Evolutionary conservation across 2,329 filamentous ascomycete genomes (phyloP), one percentile per base, ranked within the genome.

Genomic region (Trichoderma brevicompactum): DNA sequence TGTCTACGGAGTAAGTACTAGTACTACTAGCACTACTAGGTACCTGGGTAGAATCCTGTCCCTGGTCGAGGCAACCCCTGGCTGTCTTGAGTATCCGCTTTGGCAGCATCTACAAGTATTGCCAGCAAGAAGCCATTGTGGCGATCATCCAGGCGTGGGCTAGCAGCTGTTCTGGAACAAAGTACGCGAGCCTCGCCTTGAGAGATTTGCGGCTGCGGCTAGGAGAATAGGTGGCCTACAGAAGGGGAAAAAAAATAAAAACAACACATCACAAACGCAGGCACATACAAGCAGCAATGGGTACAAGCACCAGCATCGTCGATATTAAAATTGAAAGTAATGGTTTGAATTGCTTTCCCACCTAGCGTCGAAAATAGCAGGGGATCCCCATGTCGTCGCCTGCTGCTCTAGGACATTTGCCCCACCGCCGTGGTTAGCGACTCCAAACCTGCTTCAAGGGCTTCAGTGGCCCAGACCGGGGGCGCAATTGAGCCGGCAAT

Each of bases 401-500:
- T 55, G 32, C 50, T 55, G 23, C 59, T 60, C 44, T 53, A 23
- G 59, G 38, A 53, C 59, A 52, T 44, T 13, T 19, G 50, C 61
- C 41, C 61, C 61, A 64, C 61, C 52, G 36, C 36, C 28, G 40
- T 40, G 36, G 61, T 23, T 64, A 36, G 59, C 49, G 34, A 55
- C 61, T 48, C 38, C 61, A 55, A 48, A 28, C 61, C 12, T 48
- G 50, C 44, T 56, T 54, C 60, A 12, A 46, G 60, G 43, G 40
- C 61, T 19, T 28, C 34, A 64, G 52, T 64, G 61, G 61, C 52
- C 61, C 43, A 56, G 41, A 38, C 52, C 43, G 13, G 60, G 61
- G 50, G 49, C 52, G 34, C 41, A 49, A 64, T 48, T 56, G 50
- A 64, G 40, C 52, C 61, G 61, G 61, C 61, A 49, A 64, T 10